Base-by-base conservation (phyloP, 768 basidiomycete genomes). In the Serendipita vermifera region DNA sequence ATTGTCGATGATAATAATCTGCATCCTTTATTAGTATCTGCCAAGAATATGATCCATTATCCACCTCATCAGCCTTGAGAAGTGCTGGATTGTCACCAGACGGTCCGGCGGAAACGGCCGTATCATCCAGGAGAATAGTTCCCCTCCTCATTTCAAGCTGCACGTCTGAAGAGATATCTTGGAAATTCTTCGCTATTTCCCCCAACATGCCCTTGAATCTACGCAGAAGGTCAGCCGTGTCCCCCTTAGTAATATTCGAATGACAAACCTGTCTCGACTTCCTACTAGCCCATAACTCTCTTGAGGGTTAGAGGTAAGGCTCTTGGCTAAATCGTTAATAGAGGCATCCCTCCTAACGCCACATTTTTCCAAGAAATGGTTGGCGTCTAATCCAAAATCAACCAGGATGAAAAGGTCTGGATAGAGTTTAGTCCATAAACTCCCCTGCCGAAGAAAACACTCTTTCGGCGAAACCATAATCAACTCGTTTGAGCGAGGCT, bases 311-410 rank as follows among this genome's bases (percentile, higher is more conserved):
- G 73, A 73, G 20, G 93, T 67, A 38, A 91, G 68, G 53, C 80
- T 83, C 54, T 75, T 74, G 0, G 81, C 82, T 38, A 91, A 75
- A 67, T 92, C 90, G 57, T 88, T 81, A 3, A 91, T 78, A 43
- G 80, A 89, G 2, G 94, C 92, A 64, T 91, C 87, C 36, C 77
- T 81, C 64, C 81, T 85, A 15, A 92, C 87, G 7, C 96, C 94
- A 62, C 89, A 89, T 2, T 86, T 82, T 54, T 76, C 78, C 41
- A 99, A 72, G 69, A 99, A 97, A 3, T 77, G 73, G 61, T 92
- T 94, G 24, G 85, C 94, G 3, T 74, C 70, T 1, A 75, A 64
- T 2, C 92, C 93, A 65, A 94, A 96, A 66, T 94, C 83, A 48
- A 98, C 81, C 62, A 92, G 96, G 31, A 79, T 75, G 64, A 97